Conservation (phyloP, 257 asterid species). For the Capsicum rhomboideum region DNA sequence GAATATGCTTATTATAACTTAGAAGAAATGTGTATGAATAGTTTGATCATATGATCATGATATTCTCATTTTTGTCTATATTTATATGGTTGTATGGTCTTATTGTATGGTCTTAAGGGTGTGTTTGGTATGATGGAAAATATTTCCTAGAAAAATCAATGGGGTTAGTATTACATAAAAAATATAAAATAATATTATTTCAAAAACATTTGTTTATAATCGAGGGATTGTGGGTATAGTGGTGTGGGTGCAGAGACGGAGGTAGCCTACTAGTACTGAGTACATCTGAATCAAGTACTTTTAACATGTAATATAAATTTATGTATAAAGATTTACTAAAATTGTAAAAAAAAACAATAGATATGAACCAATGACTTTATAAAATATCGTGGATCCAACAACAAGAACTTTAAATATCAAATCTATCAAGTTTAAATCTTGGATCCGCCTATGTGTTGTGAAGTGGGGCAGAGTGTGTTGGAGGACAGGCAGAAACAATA, state of each 20-base stretch:
- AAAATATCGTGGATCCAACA: neutral
- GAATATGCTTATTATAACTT: neutral
- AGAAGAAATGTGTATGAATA: neutral
- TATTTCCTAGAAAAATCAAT: neutral
- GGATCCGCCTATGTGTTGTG: fast-evolving
- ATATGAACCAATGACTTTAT: neutral
- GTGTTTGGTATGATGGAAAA: neutral
- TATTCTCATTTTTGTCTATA: neutral
- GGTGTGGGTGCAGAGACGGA: neutral
- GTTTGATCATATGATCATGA: neutral
- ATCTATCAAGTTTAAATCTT: neutral
- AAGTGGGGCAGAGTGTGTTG: neutral
- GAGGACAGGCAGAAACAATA: neutral
- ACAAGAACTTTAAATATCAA: neutral
- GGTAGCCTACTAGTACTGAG: neutral
- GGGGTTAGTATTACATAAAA: no score
- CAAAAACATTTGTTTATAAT: neutral
- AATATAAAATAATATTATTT: fast-evolving
- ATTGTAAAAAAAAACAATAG: no score
- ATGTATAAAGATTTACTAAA: no score
- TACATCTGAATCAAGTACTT: neutral
- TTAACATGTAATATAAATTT: neutral
- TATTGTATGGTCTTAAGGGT: no score
- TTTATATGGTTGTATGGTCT: neutral
- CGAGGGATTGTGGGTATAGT: neutral